phyloP scores from a whole-genome alignment of 371 early-diverging fungal genomes.

The Massospora cicadina region DNA sequence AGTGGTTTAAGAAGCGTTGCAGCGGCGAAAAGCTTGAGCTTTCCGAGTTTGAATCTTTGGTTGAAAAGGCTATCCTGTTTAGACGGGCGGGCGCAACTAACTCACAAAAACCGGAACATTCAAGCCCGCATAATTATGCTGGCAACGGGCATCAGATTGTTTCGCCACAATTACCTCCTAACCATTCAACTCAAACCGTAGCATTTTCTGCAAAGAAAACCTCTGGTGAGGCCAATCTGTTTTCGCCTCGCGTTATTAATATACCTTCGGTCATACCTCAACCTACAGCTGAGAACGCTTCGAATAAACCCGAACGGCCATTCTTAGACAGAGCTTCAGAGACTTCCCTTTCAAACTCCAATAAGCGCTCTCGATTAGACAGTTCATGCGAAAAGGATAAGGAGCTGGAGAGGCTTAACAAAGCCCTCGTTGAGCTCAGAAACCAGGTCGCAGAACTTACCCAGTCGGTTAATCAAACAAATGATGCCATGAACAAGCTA shows the following conservation, averaged over 20 bases:
- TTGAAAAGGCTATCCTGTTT: background rate
- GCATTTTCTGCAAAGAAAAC: no score
- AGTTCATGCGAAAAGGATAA: background rate
- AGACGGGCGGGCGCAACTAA: background rate
- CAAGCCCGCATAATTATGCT: background rate
- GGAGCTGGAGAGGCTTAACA: background rate
- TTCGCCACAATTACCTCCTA: background rate
- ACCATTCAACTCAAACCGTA: background rate
- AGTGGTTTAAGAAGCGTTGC: background rate
- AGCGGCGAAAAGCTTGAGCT: background rate
- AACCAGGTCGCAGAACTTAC: background rate
- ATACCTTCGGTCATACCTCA: no score
- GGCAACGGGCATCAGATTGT: background rate
- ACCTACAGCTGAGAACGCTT: background rate
- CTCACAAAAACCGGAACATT: background rate
- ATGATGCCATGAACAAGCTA: background rate
- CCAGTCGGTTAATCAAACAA: background rate
- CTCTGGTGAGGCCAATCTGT: no score
- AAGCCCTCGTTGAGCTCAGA: background rate
- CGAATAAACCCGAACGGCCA: background rate
- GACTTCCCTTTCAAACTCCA: background rate
- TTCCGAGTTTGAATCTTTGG: background rate
- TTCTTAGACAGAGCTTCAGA: background rate
- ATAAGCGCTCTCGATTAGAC: background rate
- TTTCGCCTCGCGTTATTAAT: no score